Evolutionary conservation across 306 rosid genomes (phyloP).

Genomic region (Pterocarpus santalinus): DNA sequence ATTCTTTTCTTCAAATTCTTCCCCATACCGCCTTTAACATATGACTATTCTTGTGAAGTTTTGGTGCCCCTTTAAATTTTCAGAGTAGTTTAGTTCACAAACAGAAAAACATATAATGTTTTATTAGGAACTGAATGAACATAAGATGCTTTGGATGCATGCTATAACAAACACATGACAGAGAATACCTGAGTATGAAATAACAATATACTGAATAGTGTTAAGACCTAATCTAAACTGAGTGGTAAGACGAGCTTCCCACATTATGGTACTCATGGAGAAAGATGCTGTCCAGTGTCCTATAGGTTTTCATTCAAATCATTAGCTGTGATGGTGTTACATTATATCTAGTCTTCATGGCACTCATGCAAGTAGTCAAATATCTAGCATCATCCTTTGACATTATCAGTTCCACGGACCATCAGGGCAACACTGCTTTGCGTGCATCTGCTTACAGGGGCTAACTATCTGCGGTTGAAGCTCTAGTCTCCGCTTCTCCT

Average conservation of each 20-base stretch:
- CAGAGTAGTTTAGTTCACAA: not conserved
- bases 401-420: constrained; percentile 67
- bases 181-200: not conserved
- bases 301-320: not conserved
- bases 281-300: too few relatives aligned
- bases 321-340: constrained; percentile 24
- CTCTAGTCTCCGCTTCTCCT: constrained; percentile 66
- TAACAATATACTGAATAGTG: not conserved
- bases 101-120: not conserved
- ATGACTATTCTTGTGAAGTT: not conserved
- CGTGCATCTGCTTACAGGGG: constrained; percentile 83
- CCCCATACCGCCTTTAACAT: not conserved
- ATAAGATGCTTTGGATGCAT: constrained; percentile 25
- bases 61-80: not conserved
- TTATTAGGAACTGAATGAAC: not conserved
- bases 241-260: not conserved
- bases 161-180: not conserved
- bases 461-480: constrained; percentile 75
- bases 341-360: not conserved
- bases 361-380: constrained; percentile 66
- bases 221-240: not conserved
- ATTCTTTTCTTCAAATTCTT: not conserved
- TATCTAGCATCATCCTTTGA: constrained; percentile 63
- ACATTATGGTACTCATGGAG: not conserved
- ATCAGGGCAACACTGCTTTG: constrained; percentile 77